phyloP scores from a whole-genome alignment of 441 rosid species.

The Manihot esculenta region DNA sequence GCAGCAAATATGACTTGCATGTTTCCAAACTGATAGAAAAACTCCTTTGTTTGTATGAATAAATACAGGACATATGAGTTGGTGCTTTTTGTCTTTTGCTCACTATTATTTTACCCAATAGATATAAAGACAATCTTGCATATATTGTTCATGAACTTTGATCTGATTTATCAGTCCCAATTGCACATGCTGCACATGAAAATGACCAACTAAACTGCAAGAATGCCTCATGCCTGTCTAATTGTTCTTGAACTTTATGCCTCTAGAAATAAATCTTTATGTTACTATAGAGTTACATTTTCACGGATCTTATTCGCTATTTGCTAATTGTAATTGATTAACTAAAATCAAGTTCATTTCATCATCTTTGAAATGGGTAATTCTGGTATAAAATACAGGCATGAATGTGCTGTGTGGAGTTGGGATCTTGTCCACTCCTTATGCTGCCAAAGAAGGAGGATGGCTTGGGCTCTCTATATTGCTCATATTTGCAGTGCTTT shows the following conservation, averaged over 20 bases:
- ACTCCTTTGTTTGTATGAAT: neutral
- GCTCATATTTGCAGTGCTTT: constrained; percentile 58
- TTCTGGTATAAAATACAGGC: constrained; percentile 40
- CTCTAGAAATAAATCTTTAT: neutral
- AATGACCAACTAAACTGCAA: constrained; percentile 17
- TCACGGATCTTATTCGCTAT: neutral
- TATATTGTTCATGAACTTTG: constrained; percentile 3
- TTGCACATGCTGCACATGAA: constrained; percentile 39
- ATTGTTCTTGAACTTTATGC: neutral
- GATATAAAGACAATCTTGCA: constrained; percentile 17
- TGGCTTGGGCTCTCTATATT: constrained; percentile 75
- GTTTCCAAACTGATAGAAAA: neutral
- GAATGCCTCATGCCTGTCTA: neutral
- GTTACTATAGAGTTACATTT: neutral
- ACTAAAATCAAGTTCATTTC: neutral
- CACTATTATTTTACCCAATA: neutral
- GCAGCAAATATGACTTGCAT: constrained; percentile 11
- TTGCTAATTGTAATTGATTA: neutral
- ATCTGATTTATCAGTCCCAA: constrained; percentile 13
- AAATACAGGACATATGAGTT: neutral
- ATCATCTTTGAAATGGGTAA: neutral
- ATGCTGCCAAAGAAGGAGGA: constrained; percentile 92
- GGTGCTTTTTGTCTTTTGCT: constrained; percentile 19
- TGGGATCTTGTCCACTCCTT: constrained; percentile 85
- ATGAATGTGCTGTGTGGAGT: constrained; percentile 93